Percentiles rank a stretch among this genome's conserved stretches.
Conservation (phyloP, 768 basidiomycete species). For the Suillus placidus region DNA sequence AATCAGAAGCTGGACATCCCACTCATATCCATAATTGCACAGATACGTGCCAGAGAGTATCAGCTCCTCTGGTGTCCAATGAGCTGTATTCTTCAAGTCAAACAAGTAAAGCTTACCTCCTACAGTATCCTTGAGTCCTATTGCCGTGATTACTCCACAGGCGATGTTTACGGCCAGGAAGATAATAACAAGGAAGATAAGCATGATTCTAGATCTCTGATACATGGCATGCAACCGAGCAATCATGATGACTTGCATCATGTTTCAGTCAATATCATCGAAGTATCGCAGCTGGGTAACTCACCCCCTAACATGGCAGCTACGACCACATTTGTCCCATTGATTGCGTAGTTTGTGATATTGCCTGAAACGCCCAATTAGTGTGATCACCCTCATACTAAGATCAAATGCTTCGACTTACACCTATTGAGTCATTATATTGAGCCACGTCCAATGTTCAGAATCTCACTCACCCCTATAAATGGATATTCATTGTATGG, state of each 20-base stretch:
- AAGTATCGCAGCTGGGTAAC: not conserved
- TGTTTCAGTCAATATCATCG: not conserved
- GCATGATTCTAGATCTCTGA: not conserved
- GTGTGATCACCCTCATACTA: not conserved
- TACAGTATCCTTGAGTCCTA: not conserved
- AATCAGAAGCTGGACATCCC: no score
- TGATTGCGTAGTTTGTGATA: not conserved
- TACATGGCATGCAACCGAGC: conserved; percentile 2
- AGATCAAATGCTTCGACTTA: not conserved
- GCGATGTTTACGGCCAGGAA: not conserved
- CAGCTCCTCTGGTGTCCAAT: not conserved
- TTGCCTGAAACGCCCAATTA: not conserved
- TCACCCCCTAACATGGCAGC: not conserved
- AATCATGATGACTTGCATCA: not conserved
- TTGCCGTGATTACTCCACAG: not conserved
- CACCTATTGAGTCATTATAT: not conserved
- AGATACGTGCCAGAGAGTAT: not conserved
- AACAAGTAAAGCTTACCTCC: not conserved
- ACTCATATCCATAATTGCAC: not conserved
- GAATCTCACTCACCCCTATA: not conserved
- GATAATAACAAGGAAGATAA: not conserved
- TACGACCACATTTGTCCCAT: not conserved
- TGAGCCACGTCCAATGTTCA: not conserved
- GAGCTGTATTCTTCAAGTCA: not conserved
- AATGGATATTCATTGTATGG: not conserved